phyloP scores from a whole-genome alignment of 1,139 yeast species.

The Kazachstania sp. region DNA sequence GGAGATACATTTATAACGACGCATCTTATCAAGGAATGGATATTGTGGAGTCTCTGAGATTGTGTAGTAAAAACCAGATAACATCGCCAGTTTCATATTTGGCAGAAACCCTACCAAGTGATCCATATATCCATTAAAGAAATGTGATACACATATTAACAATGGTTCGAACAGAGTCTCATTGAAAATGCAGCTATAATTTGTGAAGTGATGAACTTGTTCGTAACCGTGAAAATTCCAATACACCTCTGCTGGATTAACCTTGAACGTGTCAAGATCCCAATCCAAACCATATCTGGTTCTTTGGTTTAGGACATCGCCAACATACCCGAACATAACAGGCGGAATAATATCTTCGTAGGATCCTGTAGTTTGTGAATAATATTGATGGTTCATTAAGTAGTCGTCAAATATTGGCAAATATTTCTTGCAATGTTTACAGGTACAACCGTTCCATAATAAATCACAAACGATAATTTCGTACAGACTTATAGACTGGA shows the following conservation, averaged over 20 bases:
- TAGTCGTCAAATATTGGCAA: constrained; percentile 48
- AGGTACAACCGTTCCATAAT: constrained; percentile 70
- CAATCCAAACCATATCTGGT: constrained; percentile 24
- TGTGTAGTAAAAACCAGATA: constrained; percentile 26
- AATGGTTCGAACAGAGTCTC: constrained; percentile 27
- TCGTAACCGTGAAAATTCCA: constrained; percentile 41
- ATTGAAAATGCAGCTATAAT: constrained; percentile 32
- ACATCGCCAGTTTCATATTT: constrained; percentile 14
- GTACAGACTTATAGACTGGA: constrained; percentile 54
- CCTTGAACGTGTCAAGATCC: constrained; percentile 20
- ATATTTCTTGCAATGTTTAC: constrained; percentile 44
- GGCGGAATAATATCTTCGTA: constrained; percentile 56
- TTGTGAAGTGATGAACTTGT: constrained; percentile 31
- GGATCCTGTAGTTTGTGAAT: constrained; percentile 36
- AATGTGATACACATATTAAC: constrained; percentile 34
- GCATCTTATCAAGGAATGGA: neutral
- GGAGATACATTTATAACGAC: constrained; percentile 12
- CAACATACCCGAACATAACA: constrained; percentile 45
- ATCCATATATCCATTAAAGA: constrained; percentile 34
- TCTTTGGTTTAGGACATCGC: constrained; percentile 38
- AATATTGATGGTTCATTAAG: constrained; percentile 55
- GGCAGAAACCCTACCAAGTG: constrained; percentile 28
- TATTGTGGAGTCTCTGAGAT: constrained; percentile 8
- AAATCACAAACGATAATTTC: constrained; percentile 61
- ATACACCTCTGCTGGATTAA: constrained; percentile 29